These are phyloP conservation scores for Stylosanthes scabra DNA, from an alignment of 331 rosid species.

Conservation along the genomic window DNA sequence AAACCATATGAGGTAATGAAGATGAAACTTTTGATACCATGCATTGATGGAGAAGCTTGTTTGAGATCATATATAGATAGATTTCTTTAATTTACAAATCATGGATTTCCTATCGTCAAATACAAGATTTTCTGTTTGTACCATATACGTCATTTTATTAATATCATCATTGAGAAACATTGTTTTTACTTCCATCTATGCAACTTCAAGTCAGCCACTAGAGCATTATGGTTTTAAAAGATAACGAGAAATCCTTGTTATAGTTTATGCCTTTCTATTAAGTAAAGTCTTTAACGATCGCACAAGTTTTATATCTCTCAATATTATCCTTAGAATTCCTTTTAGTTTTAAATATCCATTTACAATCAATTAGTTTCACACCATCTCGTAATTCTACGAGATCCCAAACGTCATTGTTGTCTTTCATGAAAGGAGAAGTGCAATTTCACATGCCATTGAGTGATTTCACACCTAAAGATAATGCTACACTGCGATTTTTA, in stretches of 20 bases:
- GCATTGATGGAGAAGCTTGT: too few relatives aligned
- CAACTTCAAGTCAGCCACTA: too few relatives aligned
- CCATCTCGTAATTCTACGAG: neutral
- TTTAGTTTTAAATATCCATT: conserved; percentile 6
- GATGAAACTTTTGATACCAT: too few relatives aligned
- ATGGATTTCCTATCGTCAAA: neutral
- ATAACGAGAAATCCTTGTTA: neutral
- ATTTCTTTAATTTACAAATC: neutral
- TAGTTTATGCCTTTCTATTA: neutral
- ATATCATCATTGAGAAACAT: too few relatives aligned
- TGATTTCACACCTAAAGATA: too few relatives aligned
- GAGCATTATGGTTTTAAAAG: too few relatives aligned
- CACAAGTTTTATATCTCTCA: neutral
- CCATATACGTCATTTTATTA: too few relatives aligned
- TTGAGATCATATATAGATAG: too few relatives aligned
- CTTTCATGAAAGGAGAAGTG: too few relatives aligned
- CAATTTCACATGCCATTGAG: too few relatives aligned
- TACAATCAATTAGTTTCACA: neutral
- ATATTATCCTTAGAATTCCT: neutral
- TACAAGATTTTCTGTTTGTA: neutral
- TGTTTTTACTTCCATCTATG: too few relatives aligned
- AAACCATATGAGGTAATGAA: too few relatives aligned
- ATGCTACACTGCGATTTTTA: neutral
- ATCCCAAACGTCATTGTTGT: neutral
- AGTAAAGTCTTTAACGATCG: neutral